Percentiles rank a stretch among this genome's conserved stretches.
Conservation (phyloP, 305 asterid genomes). For the Solanum aculeatissimum region DNA sequence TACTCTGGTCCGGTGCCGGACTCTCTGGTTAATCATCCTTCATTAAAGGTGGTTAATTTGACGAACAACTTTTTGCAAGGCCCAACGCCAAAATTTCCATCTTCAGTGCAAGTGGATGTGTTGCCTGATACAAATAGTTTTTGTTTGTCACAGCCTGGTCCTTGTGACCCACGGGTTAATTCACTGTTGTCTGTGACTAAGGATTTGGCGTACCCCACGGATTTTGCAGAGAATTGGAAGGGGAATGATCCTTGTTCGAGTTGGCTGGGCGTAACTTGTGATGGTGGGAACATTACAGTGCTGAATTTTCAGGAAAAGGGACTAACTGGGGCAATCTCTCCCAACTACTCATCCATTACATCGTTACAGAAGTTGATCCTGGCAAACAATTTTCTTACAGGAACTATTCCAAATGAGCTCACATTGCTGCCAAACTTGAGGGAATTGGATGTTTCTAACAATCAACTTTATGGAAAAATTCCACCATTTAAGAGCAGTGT, state of each 20-base stretch:
- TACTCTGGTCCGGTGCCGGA: slow-evolving; percentile 69
- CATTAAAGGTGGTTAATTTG: slow-evolving; percentile 41
- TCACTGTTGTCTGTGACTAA: slow-evolving; percentile 39
- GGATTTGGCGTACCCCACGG: slow-evolving; percentile 40
- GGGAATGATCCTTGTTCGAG: slow-evolving; percentile 55
- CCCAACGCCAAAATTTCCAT: slow-evolving; percentile 40
- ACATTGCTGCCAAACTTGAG: slow-evolving; percentile 38
- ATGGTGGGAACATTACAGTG: slow-evolving; percentile 33
- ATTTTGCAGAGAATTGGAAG: slow-evolving; percentile 55
- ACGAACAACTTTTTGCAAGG: slow-evolving; percentile 70
- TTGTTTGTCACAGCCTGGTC: slow-evolving; percentile 45
- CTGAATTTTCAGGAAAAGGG: slow-evolving; percentile 51
- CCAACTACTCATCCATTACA: slow-evolving; percentile 29
- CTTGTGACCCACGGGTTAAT: slow-evolving; percentile 48
- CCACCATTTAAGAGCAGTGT: slow-evolving; percentile 41
- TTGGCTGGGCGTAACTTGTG: slow-evolving; percentile 68
- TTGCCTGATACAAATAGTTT: slow-evolving; percentile 33
- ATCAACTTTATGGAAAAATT: slow-evolving; percentile 51
- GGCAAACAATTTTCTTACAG: slow-evolving; percentile 44
- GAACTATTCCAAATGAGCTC: slow-evolving; percentile 59
- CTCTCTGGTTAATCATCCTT: slow-evolving; percentile 31
- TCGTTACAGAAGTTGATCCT: slow-evolving; percentile 53
- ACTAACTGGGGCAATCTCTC: slow-evolving; percentile 58
- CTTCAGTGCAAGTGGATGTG: slow-evolving; percentile 35
- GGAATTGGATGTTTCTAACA: slow-evolving; percentile 54